Conservation (phyloP, 306 rosid genomes). For the Cicer judaicum region DNA sequence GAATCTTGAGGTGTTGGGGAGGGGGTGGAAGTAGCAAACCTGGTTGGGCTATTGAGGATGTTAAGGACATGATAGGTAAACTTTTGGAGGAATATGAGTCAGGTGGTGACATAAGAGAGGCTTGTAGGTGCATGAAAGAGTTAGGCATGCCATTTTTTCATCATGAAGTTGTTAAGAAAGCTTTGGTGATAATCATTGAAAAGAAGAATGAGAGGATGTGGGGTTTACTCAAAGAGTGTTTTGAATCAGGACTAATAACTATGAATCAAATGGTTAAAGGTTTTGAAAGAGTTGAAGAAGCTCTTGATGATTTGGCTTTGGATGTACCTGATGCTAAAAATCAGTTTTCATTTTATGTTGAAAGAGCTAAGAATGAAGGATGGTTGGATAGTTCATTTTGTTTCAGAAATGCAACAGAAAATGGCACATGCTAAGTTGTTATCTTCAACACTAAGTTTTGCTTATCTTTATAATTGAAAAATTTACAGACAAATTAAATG, state of each 20-base stretch:
- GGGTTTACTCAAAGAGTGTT: slow-evolving; percentile 68
- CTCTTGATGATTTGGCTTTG: slow-evolving; percentile 73
- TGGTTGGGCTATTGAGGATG: slow-evolving; percentile 78
- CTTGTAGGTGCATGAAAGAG: slow-evolving; percentile 70
- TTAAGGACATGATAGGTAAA: slow-evolving; percentile 70
- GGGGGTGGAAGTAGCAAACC: slow-evolving; percentile 70
- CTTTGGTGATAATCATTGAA: slow-evolving; percentile 58
- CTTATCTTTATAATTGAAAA: too few species aligned
- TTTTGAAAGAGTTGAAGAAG: slow-evolving; percentile 67
- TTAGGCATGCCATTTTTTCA: slow-evolving; percentile 82
- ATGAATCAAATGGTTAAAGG: slow-evolving; percentile 73
- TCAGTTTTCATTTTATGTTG: slow-evolving; percentile 56
- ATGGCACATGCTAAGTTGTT: slow-evolving; percentile 45
- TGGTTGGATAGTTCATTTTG: slow-evolving; percentile 70
- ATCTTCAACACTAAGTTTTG: too few species aligned
- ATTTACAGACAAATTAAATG: too few species aligned
- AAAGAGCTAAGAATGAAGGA: slow-evolving; percentile 58
- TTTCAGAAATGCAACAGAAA: slow-evolving; percentile 47
- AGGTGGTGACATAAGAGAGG: slow-evolving; percentile 66
- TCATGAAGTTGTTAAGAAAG: slow-evolving; percentile 76
- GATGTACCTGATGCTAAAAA: slow-evolving; percentile 77
- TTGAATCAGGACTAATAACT: slow-evolving; percentile 68
- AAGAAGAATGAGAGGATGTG: slow-evolving; percentile 69
- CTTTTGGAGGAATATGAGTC: slow-evolving; percentile 71
- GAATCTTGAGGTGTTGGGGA: slow-evolving; percentile 80